A percentile compares a stretch with the other conserved stretches of the same genome.
Evolutionary conservation across 164 flowering plant genomes (phyloP).

Genomic region (Saururus chinensis): DNA sequence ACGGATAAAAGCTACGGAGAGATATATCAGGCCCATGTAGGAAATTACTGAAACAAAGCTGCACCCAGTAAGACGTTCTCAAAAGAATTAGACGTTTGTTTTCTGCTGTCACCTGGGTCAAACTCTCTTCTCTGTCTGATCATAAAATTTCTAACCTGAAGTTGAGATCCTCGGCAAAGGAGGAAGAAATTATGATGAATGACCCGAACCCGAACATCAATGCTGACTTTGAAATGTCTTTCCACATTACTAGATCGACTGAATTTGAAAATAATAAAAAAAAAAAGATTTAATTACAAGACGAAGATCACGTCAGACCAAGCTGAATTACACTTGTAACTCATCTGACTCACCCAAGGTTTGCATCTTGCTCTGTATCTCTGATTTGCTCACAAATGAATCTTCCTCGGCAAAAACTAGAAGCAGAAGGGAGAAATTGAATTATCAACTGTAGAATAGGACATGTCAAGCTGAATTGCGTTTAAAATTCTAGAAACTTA

Average conservation of each 20-base stretch:
- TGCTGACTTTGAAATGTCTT: constrained; percentile 69
- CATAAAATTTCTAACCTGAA: constrained; percentile 40
- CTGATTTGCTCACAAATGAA: no score
- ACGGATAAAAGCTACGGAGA: constrained; percentile 59
- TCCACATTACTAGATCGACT: constrained; percentile 96
- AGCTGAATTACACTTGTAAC: not conserved
- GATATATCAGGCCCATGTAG: constrained; percentile 64
- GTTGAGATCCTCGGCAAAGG: constrained; percentile 57
- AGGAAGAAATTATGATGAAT: constrained; percentile 53
- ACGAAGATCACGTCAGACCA: not conserved
- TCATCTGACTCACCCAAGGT: constrained; percentile 40
- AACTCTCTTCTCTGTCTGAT: not conserved
- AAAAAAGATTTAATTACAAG: no score
- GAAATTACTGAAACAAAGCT: constrained; percentile 74
- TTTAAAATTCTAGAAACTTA: no score
- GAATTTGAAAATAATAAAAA: no score
- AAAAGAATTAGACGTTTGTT: no score
- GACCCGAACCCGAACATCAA: constrained; percentile 67
- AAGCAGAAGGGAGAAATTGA: no score
- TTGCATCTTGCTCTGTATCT: constrained; percentile 26
- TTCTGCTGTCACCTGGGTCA: not conserved
- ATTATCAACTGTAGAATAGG: no score
- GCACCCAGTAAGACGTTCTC: constrained; percentile 4
- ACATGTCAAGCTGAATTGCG: no score
- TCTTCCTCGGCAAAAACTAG: no score